phyloP scores from a whole-genome alignment of 371 early-diverging fungal genomes.

The Actinomucor elegans region DNA sequence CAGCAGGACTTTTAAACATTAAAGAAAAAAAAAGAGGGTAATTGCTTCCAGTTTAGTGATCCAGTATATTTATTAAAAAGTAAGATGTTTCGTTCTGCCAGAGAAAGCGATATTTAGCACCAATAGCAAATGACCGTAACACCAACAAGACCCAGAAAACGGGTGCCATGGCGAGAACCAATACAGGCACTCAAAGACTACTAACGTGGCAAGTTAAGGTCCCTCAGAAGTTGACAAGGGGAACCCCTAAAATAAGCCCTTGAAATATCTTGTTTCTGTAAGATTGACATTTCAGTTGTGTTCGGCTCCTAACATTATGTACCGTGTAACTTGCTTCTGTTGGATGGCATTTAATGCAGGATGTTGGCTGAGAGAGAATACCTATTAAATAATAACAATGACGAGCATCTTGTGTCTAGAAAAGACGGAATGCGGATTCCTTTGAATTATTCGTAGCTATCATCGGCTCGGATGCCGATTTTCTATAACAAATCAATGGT shows the following conservation, averaged over 20 bases:
- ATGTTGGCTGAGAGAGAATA: conserved; percentile 21
- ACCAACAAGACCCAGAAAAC: conserved; percentile 48
- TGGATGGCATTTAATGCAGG: conserved; percentile 20
- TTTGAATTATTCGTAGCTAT: background rate
- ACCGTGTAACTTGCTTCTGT: background rate
- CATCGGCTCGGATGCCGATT: too few species aligned
- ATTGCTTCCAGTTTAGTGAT: too few species aligned
- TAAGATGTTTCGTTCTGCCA: too few species aligned
- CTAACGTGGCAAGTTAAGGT: conserved; percentile 55
- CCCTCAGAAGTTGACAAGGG: conserved; percentile 57
- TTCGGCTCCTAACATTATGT: conserved; percentile 19
- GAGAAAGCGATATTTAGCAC: conserved; percentile 23
- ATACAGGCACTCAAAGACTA: conserved; percentile 58
- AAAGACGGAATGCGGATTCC: background rate
- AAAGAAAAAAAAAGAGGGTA: too few species aligned
- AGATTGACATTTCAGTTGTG: conserved; percentile 30
- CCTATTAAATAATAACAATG: conserved; percentile 2
- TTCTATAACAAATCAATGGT: too few species aligned
- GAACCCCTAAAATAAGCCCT: conserved; percentile 59
- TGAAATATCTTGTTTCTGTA: conserved; percentile 38
- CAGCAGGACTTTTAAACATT: too few species aligned
- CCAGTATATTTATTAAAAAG: too few species aligned
- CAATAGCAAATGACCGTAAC: conserved; percentile 62
- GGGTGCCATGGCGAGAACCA: conserved; percentile 53
- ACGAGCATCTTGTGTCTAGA: background rate